Conservation (phyloP, 2,329 filamentous ascomycete genomes). For the Ceratocystis huliohia region DNA sequence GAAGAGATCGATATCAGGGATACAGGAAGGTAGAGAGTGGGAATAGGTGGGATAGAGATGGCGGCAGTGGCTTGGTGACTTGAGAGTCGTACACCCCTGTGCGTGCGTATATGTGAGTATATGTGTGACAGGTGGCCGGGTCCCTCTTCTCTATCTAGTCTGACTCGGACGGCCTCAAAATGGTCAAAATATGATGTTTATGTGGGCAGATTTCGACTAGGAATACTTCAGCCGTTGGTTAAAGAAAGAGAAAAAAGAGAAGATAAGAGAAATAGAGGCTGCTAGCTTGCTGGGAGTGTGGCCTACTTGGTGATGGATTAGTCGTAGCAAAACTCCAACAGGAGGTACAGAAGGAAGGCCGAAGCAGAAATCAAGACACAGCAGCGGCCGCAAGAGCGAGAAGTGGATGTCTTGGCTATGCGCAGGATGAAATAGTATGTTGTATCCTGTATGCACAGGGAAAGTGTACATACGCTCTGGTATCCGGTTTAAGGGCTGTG, state of each 20-base stretch:
- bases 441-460: too few relatives aligned
- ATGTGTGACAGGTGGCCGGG: neutral
- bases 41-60: too few relatives aligned
- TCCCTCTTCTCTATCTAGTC: neutral
- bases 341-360: neutral
- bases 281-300: too few relatives aligned
- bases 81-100: conserved; percentile 5
- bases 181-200: neutral
- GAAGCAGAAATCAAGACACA: neutral
- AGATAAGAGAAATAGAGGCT: too few relatives aligned
- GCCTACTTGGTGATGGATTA: too few relatives aligned
- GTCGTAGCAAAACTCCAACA: too few relatives aligned
- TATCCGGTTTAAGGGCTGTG: too few relatives aligned
- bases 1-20: neutral
- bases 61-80: too few relatives aligned
- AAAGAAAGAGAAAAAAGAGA: neutral
- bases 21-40: neutral
- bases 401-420: too few relatives aligned
- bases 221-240: neutral
- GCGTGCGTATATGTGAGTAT: neutral
- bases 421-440: too few relatives aligned
- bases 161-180: conserved; percentile 1
- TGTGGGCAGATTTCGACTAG: neutral
- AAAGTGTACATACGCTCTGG: too few relatives aligned
- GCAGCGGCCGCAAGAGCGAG: neutral